These are phyloP conservation scores for Pholiota molesta DNA, from an alignment of 768 basidiomycete genomes.

Conservation along the genomic window DNA sequence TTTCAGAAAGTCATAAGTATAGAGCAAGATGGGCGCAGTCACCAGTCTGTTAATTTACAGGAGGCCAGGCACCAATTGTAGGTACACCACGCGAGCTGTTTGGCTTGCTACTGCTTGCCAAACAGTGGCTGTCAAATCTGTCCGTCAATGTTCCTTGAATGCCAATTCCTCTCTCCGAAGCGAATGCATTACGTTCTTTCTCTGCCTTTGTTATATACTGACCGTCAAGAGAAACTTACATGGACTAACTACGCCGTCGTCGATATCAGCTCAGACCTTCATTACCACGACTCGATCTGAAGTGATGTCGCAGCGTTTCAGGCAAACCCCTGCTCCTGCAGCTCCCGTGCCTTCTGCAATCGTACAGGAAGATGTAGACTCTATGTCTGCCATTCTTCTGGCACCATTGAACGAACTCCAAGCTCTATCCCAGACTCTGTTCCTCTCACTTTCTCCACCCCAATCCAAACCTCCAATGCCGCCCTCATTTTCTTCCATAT, in stretches of 20 bases:
- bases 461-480: conserved; percentile 66
- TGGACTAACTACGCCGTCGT: background rate
- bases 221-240: background rate
- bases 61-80: background rate
- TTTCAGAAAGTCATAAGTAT: conserved; percentile 24
- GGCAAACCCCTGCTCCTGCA: conserved; percentile 12
- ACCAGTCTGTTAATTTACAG: background rate
- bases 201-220: background rate
- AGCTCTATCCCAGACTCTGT: conserved; percentile 65
- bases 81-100: background rate
- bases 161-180: background rate
- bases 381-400: conserved; percentile 67
- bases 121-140: background rate
- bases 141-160: background rate
- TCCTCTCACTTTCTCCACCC: conserved; percentile 71
- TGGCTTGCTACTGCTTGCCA: background rate
- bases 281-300: background rate
- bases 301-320: conserved; percentile 21
- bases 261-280: background rate
- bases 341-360: conserved; percentile 13
- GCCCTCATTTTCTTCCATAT: conserved; percentile 60
- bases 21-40: background rate
- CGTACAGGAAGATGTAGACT: conserved; percentile 24
- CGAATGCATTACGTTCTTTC: conserved; percentile 1
- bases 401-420: conserved; percentile 65